Conservation (phyloP, 257 asterid species). For the Solanum raphanifolium region DNA sequence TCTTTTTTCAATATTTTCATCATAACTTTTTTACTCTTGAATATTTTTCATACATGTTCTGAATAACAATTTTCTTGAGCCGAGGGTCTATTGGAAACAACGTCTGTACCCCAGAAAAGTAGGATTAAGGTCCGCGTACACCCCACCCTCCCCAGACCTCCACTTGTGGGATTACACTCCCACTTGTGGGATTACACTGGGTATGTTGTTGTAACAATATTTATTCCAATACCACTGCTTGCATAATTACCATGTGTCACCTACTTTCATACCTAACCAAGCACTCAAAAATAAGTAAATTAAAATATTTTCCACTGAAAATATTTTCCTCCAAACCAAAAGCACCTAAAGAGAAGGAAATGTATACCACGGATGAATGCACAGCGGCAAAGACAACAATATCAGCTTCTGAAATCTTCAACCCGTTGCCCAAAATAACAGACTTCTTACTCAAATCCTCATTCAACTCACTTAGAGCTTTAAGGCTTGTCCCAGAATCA, state of each 20-base stretch:
- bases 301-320: not conserved
- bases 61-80: not conserved
- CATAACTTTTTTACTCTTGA: not conserved
- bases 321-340: not conserved
- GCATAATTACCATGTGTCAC: not conserved
- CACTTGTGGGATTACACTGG: not conserved
- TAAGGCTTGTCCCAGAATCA: conserved; percentile 16
- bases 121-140: not conserved
- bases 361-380: conserved; percentile 56
- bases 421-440: conserved; percentile 52
- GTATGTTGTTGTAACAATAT: not conserved
- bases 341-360: not conserved
- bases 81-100: not conserved
- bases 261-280: not conserved
- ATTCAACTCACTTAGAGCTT: conserved; percentile 49
- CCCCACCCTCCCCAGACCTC: not conserved
- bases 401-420: conserved; percentile 59
- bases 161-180: not conserved
- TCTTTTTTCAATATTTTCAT: not conserved
- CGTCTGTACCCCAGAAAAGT: not conserved
- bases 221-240: not conserved
- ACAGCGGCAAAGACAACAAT: conserved; percentile 50
- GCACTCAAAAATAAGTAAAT: not conserved
- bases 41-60: not conserved
- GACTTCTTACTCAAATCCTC: conserved; percentile 59